phyloP scores from a whole-genome alignment of 441 rosid genomes.

The Metrosideros polymorpha region DNA sequence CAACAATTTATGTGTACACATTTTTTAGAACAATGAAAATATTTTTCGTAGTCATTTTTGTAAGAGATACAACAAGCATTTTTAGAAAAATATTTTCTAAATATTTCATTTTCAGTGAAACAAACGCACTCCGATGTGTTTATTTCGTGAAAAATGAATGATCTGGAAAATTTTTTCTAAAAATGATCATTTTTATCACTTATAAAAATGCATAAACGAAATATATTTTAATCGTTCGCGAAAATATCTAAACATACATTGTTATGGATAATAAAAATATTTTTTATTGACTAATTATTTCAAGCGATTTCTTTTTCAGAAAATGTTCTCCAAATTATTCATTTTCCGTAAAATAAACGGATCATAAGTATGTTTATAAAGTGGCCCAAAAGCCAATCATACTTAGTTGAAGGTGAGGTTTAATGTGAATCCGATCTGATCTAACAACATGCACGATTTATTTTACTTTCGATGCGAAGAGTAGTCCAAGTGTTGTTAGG shows the following conservation, averaged over 20 bases:
- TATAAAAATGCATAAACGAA: background rate
- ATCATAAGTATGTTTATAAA: background rate
- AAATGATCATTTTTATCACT: background rate
- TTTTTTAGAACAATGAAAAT: too few relatives aligned
- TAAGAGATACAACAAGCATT: too few relatives aligned
- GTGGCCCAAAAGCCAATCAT: background rate
- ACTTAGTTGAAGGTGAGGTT: background rate
- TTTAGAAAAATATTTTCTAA: too few relatives aligned
- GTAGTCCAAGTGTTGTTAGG: background rate
- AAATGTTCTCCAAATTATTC: background rate
- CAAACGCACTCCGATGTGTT: too few relatives aligned
- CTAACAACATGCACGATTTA: background rate
- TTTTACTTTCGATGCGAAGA: background rate
- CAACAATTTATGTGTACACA: too few relatives aligned
- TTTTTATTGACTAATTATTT: background rate
- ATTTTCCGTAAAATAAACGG: fast-evolving
- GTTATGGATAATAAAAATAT: background rate
- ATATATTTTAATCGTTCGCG: background rate
- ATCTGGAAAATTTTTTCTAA: background rate
- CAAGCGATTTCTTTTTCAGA: background rate
- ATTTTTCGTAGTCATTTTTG: too few relatives aligned
- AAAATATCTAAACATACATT: background rate
- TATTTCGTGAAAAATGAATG: too few relatives aligned
- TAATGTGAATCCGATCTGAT: background rate
- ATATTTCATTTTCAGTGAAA: too few relatives aligned